These are phyloP conservation scores for Malania oleifera DNA, from an alignment of 164 flowering plant genomes.

Conservation along the genomic window DNA sequence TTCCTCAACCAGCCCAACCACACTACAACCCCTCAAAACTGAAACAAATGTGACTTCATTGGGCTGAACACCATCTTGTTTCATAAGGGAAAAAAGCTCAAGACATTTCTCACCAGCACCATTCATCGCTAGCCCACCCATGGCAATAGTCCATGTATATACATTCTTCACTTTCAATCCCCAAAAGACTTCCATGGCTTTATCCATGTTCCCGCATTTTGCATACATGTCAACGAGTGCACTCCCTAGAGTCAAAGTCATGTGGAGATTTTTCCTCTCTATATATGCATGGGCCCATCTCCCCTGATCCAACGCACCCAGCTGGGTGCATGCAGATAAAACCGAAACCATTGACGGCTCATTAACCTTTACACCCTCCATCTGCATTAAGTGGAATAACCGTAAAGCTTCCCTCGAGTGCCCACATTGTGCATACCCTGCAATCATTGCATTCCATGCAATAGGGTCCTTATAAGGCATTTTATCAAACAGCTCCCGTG, in stretches of 20 bases:
- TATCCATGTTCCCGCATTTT: constrained; percentile 40
- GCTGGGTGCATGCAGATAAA: constrained; percentile 45
- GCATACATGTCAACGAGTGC: constrained; percentile 54
- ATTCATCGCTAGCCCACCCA: constrained; percentile 55
- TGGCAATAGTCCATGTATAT: constrained; percentile 46
- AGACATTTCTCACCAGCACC: constrained; percentile 44
- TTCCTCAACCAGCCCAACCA: constrained; percentile 46
- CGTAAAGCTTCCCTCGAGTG: constrained; percentile 36
- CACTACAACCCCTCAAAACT: constrained; percentile 44
- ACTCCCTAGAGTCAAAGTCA: constrained; percentile 44
- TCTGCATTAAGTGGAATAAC: constrained; percentile 43
- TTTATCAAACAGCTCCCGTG: constrained; percentile 43
- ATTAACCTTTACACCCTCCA: constrained; percentile 37
- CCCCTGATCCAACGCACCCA: constrained; percentile 58
- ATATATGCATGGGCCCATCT: constrained; percentile 53
- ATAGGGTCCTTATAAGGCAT: constrained; percentile 43
- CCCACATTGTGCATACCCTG: constrained; percentile 47
- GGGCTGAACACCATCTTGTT: constrained; percentile 33
- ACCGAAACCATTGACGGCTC: constrained; percentile 49
- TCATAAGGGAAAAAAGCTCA: constrained; percentile 46
- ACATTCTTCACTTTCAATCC: constrained; percentile 49
- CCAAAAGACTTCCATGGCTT: constrained; percentile 58
- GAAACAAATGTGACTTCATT: constrained; percentile 50
- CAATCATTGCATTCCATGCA: constrained; percentile 57
- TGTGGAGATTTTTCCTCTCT: constrained; percentile 25